phyloP scores from a whole-genome alignment of 352 stramenopile genomes.

The Pythium scleroteichum region DNA sequence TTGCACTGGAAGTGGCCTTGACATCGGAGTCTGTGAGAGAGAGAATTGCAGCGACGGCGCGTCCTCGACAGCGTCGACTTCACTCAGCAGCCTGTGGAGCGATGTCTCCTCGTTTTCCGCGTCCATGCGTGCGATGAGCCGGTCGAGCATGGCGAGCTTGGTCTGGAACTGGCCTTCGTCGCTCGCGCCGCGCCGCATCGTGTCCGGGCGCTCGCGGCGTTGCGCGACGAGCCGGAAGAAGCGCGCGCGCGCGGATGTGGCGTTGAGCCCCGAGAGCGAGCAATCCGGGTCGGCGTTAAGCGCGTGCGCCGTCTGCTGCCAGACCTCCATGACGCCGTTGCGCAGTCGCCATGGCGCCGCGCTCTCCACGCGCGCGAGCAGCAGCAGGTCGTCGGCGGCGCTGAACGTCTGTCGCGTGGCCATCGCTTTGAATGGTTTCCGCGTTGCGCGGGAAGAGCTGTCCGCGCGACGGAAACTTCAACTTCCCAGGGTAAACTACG shows the following conservation, averaged over 20 bases:
- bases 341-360: slow-evolving; percentile 17
- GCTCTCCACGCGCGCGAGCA: slow-evolving; percentile 19
- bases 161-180: slow-evolving; percentile 9
- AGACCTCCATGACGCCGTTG: slow-evolving; percentile 22
- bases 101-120: slow-evolving; percentile 10
- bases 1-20: neutral
- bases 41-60: neutral
- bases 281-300: slow-evolving; percentile 15
- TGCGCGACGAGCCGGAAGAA: slow-evolving; percentile 26
- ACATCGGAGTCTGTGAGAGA: neutral
- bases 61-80: slow-evolving; percentile 10
- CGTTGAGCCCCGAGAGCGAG: slow-evolving; percentile 9
- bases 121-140: slow-evolving; percentile 23
- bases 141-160: slow-evolving; percentile 19
- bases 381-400: slow-evolving; percentile 18
- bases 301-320: slow-evolving; percentile 20
- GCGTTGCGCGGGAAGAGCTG: neutral
- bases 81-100: slow-evolving; percentile 10
- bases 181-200: slow-evolving; percentile 8
- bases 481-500: neutral
- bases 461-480: too few species aligned
- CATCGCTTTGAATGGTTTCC: neutral
- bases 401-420: slow-evolving; percentile 13
- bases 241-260: slow-evolving; percentile 7
- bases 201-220: slow-evolving; percentile 20